phyloP scores from a whole-genome alignment of 2,329 filamentous ascomycete species.

The Aspergillus melleus region DNA sequence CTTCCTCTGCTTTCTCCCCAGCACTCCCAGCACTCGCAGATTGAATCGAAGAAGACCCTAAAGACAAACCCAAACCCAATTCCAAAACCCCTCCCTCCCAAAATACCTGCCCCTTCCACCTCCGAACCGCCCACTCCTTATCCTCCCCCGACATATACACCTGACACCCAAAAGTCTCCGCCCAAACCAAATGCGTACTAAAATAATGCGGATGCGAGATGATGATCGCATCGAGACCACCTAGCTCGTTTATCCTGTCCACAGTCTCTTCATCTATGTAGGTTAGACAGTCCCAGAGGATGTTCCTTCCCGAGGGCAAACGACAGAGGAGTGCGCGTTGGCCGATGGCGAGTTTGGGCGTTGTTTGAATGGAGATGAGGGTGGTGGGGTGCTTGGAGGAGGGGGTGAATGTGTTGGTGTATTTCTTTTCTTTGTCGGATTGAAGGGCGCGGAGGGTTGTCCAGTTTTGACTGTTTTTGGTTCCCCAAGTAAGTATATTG shows the following conservation, averaged over 20 bases:
- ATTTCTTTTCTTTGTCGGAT: slow-evolving; percentile 7
- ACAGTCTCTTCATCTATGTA: slow-evolving; percentile 67
- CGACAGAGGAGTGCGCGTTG: slow-evolving; percentile 70
- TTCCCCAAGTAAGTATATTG: no score
- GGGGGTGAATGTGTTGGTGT: slow-evolving; percentile 24
- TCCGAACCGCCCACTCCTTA: slow-evolving; percentile 60
- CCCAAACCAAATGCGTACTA: slow-evolving; percentile 74
- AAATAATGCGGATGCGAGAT: slow-evolving; percentile 84
- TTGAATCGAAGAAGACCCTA: no score
- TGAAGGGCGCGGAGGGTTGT: slow-evolving; percentile 29
- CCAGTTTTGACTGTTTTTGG: slow-evolving; percentile 24
- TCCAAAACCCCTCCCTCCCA: slow-evolving; percentile 39
- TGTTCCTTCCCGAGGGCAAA: slow-evolving; percentile 67
- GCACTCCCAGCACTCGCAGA: no score
- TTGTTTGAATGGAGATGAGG: slow-evolving; percentile 29
- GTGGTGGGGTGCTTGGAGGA: slow-evolving; percentile 12
- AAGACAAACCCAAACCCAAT: neutral
- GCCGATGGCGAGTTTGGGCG: slow-evolving; percentile 68
- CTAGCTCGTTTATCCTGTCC: slow-evolving; percentile 55
- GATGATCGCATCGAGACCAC: slow-evolving; percentile 69
- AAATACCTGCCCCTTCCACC: slow-evolving; percentile 33
- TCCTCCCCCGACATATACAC: slow-evolving; percentile 70
- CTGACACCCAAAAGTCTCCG: slow-evolving; percentile 64
- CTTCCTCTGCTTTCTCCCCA: no score
- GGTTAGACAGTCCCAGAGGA: slow-evolving; percentile 78